Evolutionary conservation across 768 basidiomycete genomes (phyloP), one percentile per base, ranked within the genome.

Genomic region (Pilatotrama ljubarskyi): DNA sequence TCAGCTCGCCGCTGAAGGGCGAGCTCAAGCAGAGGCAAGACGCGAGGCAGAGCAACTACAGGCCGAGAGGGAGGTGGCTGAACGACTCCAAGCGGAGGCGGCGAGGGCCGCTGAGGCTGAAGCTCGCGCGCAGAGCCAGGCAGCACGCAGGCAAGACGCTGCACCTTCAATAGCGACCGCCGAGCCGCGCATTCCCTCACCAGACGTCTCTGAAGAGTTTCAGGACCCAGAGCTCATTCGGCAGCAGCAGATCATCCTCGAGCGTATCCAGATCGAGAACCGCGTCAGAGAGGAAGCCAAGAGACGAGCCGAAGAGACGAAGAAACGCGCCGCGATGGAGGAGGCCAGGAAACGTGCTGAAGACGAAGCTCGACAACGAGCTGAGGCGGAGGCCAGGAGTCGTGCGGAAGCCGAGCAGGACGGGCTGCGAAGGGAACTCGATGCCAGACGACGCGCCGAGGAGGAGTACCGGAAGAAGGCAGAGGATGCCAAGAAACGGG

Each of bases 41-140:
- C 55, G 51, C 18, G 58, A 59, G 36, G 47, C 52, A 9, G 59
- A 60, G 25, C 51, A 37, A 11, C 11, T 54, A 15, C 52, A 47
- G 36, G 46, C 52, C 2, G 29, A 71, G 70, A 22, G 67, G 69
- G n/a, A 61, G 58, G 8, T 64, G 67, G 48, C 73, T 69, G 32
- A 69, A 71, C 11, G 69, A 69, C 43, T 74, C 74, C 20, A 72
- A 66, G 66, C 47, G 63, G 69, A 65, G 50, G 70, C 29, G 65
- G 67, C 46, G 68, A 18, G 46, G 44, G 44, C 44, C 2, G 46
- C 46, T 10, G 43, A 48, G 37, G 58, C 56, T 48, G 49, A 61
- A 59, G 61, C 51, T 15, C 26, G 53, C 49, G 38, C 48, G 13
- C 26, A 36, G 15, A 25, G 25, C 10, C 36, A 37, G 17, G 58